These are phyloP conservation scores for Tolypocladium nubicola DNA, from an alignment of 2,329 filamentous ascomycete species.

Conservation along the genomic window DNA sequence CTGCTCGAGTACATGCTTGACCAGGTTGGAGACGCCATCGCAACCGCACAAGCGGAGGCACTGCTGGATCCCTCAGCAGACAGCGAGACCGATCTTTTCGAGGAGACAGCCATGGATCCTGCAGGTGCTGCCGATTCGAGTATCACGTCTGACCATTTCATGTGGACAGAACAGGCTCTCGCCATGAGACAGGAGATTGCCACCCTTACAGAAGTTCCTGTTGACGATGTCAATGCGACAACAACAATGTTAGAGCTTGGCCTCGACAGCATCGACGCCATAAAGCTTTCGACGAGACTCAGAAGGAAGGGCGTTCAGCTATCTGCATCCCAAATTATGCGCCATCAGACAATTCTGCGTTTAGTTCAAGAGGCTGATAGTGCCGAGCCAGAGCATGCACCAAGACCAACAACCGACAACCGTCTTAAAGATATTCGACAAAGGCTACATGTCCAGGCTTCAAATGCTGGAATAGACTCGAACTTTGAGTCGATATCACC, in stretches of 20 bases:
- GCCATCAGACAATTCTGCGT: conserved; percentile 52
- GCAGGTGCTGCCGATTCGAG: neutral
- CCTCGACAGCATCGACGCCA: conserved; percentile 84
- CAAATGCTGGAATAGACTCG: conserved; percentile 20
- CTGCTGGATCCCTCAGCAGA: neutral
- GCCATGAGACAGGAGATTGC: conserved; percentile 53
- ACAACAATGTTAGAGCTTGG: conserved; percentile 72
- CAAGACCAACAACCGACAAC: neutral
- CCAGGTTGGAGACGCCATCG: conserved; percentile 19
- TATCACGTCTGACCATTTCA: conserved; percentile 24
- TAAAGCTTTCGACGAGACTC: conserved; percentile 69
- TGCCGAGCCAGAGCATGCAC: neutral
- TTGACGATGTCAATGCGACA: conserved; percentile 39
- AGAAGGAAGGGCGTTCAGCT: conserved; percentile 49
- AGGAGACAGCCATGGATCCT: neutral
- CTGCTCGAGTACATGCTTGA: conserved; percentile 26
- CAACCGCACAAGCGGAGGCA: conserved; percentile 4
- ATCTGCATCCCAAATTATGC: conserved; percentile 69
- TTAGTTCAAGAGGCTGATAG: conserved; percentile 30
- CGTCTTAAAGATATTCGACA: conserved; percentile 12
- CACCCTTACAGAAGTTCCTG: conserved; percentile 42
- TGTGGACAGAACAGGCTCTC: conserved; percentile 46
- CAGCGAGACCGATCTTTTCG: neutral
- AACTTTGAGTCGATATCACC: conserved; percentile 54
- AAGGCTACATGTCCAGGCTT: conserved; percentile 27